Evolutionary conservation across 2,329 filamentous ascomycete genomes (phyloP).

Genomic region (Colletotrichum tropicicola): DNA sequence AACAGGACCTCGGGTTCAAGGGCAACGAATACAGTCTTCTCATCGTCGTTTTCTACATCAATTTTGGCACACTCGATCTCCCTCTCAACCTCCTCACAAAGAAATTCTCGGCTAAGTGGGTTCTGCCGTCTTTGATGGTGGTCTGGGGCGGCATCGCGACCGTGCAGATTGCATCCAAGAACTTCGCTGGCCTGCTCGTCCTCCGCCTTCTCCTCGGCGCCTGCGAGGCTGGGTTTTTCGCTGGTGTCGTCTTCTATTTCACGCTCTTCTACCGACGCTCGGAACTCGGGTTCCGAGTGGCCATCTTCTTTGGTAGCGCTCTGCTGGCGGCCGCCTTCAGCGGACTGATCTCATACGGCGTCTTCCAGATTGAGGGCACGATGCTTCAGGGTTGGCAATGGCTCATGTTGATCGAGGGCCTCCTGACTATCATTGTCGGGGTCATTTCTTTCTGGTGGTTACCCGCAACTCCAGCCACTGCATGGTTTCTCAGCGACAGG

Average conservation of each 20-base stretch:
- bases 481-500: conserved; percentile 53
- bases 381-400: not conserved
- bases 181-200: conserved; percentile 56
- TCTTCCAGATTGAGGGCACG: not conserved
- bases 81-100: conserved; percentile 58
- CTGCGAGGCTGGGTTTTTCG: conserved; percentile 65
- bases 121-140: conserved; percentile 50
- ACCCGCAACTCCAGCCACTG: conserved; percentile 53
- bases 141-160: conserved; percentile 57
- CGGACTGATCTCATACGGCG: not conserved
- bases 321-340: not conserved
- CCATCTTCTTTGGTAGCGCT: not conserved
- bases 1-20: not conserved
- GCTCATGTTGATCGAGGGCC: not conserved
- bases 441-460: not conserved
- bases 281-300: conserved; percentile 50
- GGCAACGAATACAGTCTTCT: conserved; percentile 1
- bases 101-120: conserved; percentile 43
- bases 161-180: conserved; percentile 41
- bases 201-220: conserved; percentile 56
- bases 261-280: conserved; percentile 59
- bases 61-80: conserved; percentile 52
- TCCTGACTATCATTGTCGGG: not conserved
- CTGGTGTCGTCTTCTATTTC: conserved; percentile 62
- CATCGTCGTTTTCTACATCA: not conserved